Conservation (phyloP, 2,329 filamentous ascomycete species). For the Verticillium dahliae region DNA sequence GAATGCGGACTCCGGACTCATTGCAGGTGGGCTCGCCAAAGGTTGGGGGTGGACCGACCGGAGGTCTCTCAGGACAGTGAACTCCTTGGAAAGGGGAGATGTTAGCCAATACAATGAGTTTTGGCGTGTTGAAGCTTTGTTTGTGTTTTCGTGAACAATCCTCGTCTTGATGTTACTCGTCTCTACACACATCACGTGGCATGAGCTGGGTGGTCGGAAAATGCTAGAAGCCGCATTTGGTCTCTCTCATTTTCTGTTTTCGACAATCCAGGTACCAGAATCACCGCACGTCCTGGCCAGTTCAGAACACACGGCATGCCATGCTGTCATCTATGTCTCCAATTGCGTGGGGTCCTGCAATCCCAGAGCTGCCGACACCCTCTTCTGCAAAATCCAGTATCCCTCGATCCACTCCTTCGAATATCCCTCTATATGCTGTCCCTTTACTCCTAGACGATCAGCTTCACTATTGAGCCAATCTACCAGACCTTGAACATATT, state of each 20-base stretch:
- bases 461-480: constrained; percentile 13
- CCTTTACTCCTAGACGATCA: not conserved
- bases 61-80: not conserved
- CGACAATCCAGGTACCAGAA: too few species aligned
- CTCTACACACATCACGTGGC: too few species aligned
- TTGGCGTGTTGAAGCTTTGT: not conserved
- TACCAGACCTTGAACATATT: constrained; percentile 15
- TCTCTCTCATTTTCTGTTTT: too few species aligned
- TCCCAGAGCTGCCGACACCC: not conserved
- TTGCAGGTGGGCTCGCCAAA: not conserved
- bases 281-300: too few species aligned
- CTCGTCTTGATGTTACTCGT: too few species aligned
- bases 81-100: constrained; percentile 1
- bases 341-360: not conserved
- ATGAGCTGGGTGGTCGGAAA: too few species aligned
- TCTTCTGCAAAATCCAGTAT: constrained; percentile 1
- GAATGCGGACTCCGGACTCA: not conserved
- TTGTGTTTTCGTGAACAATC: too few species aligned
- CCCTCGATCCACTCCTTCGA: constrained; percentile 1
- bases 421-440: not conserved
- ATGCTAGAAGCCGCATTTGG: too few species aligned
- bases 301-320: too few species aligned
- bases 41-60: not conserved
- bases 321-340: not conserved
- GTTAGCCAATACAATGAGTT: not conserved